A percentile compares a stretch with the other conserved stretches of the same genome.
Conservation (phyloP, 352 stramenopile species). For the Globisporangium yorkense region DNA sequence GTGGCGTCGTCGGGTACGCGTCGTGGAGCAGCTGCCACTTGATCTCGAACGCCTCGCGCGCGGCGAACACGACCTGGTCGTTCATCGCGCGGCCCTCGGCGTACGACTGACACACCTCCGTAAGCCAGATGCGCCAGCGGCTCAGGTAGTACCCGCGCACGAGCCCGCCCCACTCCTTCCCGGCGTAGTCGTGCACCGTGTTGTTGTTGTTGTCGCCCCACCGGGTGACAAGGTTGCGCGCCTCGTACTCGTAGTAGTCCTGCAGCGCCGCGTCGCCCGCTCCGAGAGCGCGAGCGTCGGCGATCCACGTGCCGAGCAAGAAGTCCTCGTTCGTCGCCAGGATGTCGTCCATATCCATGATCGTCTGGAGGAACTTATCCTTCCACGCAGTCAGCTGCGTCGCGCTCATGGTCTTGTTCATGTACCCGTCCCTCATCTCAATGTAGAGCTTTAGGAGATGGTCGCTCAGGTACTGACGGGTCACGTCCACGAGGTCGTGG, state of each 20-base stretch:
- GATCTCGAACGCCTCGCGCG: constrained; percentile 58
- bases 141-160: constrained; percentile 61
- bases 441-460: constrained; percentile 53
- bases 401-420: constrained; percentile 18
- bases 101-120: constrained; percentile 64
- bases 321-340: constrained; percentile 63
- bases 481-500: constrained; percentile 80
- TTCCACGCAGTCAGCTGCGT: constrained; percentile 35
- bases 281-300: constrained; percentile 44
- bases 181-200: constrained; percentile 66
- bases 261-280: constrained; percentile 21
- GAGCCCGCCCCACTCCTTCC: constrained; percentile 72
- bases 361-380: constrained; percentile 39
- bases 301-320: constrained; percentile 65
- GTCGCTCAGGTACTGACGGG: constrained; percentile 67
- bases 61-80: constrained; percentile 32
- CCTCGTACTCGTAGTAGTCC: constrained; percentile 75
- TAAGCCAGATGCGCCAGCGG: constrained; percentile 71
- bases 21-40: constrained; percentile 68
- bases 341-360: constrained; percentile 54
- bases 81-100: constrained; percentile 50
- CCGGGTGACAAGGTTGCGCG: constrained; percentile 75
- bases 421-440: constrained; percentile 48
- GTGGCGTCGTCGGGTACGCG: constrained; percentile 35
- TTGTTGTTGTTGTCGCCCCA: constrained; percentile 79